Base-by-base conservation (phyloP, 2,329 filamentous ascomycete species). In the Hypoxylon sp. region DNA sequence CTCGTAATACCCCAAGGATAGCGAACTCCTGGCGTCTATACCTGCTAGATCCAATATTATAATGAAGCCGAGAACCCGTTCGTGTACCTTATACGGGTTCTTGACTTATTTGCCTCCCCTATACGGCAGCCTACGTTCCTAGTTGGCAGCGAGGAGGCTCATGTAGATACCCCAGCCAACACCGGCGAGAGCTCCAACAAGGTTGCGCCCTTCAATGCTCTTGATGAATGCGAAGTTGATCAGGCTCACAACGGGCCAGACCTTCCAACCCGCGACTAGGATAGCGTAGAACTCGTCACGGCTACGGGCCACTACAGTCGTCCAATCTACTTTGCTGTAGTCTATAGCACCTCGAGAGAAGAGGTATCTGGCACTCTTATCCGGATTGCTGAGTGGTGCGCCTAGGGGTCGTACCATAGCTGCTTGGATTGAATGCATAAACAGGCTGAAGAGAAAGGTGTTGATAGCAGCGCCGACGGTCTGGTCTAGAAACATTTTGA, bases 141-240 rank as follows among this genome's bases (percentile, higher is more conserved):
- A 73, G 17, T 62, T 73, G n/a, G 80, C 83, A 39, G 85, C 85
- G 70, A 88, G 80, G 74, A 94, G 80, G 76, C 91, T 93, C 80
- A 94, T 82, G 78, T 92, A 94, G 46, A 94, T 84, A 0, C 90
- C 90, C 92, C 92, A 95, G 13, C 83, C 85, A 24, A 95, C 84
- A 4, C 92, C 92, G 17, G 91, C 91, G 55, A 91, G 78, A 71
- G 89, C 88, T n/a, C 90, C 91, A 68, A 94, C 86, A 35, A 94
- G 80, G 55, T 92, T 90, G 39, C 92, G 84, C 58, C 86, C 85
- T 74, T 94, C 87, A 3, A 94, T 87, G n/a, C 90, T 92, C 71
- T 92, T 86, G 66, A 94, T 81, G 19, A 87, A 78, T 1, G 89
- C 85, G 75, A 92, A 94, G 82, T 92, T 92, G 68, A 92, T 76